Conservation (phyloP, 2,329 filamentous ascomycete species). For the Geosmithia morbida region DNA sequence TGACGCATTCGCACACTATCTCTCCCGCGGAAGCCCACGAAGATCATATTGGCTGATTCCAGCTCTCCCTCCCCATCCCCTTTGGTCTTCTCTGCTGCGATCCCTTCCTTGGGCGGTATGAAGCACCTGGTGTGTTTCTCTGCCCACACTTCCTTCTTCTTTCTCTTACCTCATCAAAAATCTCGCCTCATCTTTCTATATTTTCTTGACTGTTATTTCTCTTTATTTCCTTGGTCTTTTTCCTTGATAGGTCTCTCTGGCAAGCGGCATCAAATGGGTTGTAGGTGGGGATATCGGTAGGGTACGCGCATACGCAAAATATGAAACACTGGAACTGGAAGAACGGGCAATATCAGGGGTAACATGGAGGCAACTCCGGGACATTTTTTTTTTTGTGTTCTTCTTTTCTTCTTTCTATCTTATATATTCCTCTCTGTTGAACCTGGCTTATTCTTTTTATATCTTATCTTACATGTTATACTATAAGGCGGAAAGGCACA, state of each 20-base stretch:
- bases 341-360: neutral
- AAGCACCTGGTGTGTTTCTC: neutral
- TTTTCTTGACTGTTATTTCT: conserved; percentile 6
- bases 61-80: neutral
- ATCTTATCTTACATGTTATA: neutral
- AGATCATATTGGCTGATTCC: conserved; percentile 5
- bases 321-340: neutral
- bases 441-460: neutral
- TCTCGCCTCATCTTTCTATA: conserved; percentile 1
- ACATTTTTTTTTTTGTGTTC: neutral
- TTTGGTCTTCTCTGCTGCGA: neutral
- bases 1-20: neutral
- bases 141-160: neutral
- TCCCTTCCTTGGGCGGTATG: neutral
- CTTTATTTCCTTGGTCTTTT: conserved; percentile 2
- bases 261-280: neutral
- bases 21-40: conserved; percentile 8
- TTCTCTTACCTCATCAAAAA: neutral
- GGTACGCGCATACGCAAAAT: neutral
- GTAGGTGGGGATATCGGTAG: neutral
- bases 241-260: neutral
- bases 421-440: conserved; percentile 5
- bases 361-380: neutral
- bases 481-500: neutral
- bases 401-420: conserved; percentile 4